phyloP scores from a whole-genome alignment of 768 basidiomycete genomes.

The Paxillus ammoniavirescens region DNA sequence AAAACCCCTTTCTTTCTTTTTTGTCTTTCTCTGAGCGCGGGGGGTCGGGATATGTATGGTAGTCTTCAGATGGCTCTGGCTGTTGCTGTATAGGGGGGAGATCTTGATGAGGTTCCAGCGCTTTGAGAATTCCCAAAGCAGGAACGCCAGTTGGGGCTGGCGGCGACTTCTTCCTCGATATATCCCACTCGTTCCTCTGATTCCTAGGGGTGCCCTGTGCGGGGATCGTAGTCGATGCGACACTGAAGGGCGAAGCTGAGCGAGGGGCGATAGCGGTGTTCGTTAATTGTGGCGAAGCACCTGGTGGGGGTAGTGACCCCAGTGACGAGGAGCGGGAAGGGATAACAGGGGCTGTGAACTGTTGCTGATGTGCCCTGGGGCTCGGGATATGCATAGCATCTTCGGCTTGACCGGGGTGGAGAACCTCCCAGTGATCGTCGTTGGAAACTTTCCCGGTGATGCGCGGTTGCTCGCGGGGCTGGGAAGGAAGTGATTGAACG shows the following conservation, averaged over 20 bases:
- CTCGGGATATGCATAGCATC: constrained; percentile 20
- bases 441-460: constrained; percentile 30
- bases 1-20: constrained; percentile 56
- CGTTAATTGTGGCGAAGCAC: constrained; percentile 38
- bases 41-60: constrained; percentile 20
- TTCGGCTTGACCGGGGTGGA: constrained; percentile 28
- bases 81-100: constrained; percentile 8
- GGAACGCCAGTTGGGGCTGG: constrained; percentile 31
- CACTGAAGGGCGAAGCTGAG: constrained; percentile 48
- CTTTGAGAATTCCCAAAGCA: constrained; percentile 55
- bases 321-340: constrained; percentile 54
- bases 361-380: constrained; percentile 24
- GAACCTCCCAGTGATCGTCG: constrained; percentile 50
- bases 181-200: constrained; percentile 20
- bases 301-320: constrained; percentile 42
- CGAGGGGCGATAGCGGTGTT: constrained; percentile 30
- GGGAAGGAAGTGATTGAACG: constrained; percentile 3
- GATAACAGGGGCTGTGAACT: constrained; percentile 27
- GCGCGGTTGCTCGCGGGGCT: constrained; percentile 25
- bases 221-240: constrained; percentile 22
- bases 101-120: constrained; percentile 56
- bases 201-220: constrained; percentile 14
- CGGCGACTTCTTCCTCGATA: constrained; percentile 28
- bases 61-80: constrained; percentile 31
- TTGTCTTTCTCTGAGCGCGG: constrained; percentile 39